Percentiles rank a stretch among this genome's conserved stretches.
Conservation (phyloP, 495 filamentous ascomycete genomes). For the Astrothelium subdiscretum region DNA sequence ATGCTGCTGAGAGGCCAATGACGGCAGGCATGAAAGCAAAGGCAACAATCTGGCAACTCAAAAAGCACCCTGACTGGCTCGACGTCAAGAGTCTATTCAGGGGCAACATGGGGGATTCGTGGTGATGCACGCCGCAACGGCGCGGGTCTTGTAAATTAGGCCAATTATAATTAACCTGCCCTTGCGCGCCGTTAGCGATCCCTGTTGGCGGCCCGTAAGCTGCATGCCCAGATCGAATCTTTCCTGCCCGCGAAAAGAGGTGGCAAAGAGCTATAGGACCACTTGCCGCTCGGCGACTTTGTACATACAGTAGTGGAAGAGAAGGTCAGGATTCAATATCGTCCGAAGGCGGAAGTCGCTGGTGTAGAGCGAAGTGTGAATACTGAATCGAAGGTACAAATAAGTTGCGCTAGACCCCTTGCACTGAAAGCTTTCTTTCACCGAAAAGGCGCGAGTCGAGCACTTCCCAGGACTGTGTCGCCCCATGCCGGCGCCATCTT, state of each 20-base stretch:
- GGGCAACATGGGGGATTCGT: background rate
- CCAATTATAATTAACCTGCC: too few relatives aligned
- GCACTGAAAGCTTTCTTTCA: background rate
- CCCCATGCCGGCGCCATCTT: background rate
- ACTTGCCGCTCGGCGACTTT: background rate
- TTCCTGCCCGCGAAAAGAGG: background rate
- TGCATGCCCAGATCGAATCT: background rate
- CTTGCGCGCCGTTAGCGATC: background rate
- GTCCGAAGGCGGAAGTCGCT: too few relatives aligned
- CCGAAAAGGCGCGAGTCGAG: background rate
- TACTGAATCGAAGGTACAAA: background rate
- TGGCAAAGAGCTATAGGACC: background rate
- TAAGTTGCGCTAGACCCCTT: too few relatives aligned
- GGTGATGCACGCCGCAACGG: background rate
- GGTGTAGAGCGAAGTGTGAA: too few relatives aligned
- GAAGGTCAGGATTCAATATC: too few relatives aligned
- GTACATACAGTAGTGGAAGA: too few relatives aligned
- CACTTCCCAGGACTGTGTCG: background rate
- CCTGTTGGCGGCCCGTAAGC: background rate
- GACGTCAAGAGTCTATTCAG: background rate
- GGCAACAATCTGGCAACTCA: background rate
- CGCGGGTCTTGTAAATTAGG: too few relatives aligned
- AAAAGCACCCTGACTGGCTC: background rate
- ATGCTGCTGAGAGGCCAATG: background rate
- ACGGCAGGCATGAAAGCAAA: background rate